Conservation (phyloP, 2,329 filamentous ascomycete genomes). For the Paecilomyces niveus region DNA sequence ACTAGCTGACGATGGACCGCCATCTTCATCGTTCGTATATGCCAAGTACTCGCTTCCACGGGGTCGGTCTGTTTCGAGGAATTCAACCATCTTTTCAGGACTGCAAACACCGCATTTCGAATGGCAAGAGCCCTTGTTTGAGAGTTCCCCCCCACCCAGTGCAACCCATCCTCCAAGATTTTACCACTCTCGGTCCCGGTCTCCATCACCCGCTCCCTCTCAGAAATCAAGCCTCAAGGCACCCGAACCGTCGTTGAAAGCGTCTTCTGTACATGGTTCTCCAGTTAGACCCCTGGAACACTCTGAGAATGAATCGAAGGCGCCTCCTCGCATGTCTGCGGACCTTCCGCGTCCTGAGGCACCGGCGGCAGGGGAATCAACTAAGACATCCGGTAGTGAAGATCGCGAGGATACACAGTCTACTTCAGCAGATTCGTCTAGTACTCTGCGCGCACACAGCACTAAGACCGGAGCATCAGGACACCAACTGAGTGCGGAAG, state of each 20-base stretch:
- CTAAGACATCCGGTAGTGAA: constrained; percentile 8
- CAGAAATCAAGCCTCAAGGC: constrained; percentile 11
- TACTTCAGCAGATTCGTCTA: constrained; percentile 56
- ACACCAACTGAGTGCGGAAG: constrained; percentile 51
- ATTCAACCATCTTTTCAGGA: constrained; percentile 54
- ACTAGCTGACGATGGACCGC: constrained; percentile 21
- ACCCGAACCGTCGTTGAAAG: constrained; percentile 21
- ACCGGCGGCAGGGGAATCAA: constrained; percentile 3
- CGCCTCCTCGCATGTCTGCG: neutral
- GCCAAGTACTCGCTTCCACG: constrained; percentile 77
- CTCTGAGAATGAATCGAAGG: constrained; percentile 2
- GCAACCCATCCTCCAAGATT: constrained; percentile 12
- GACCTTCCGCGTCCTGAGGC: constrained; percentile 3
- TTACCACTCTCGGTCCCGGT: constrained; percentile 22
- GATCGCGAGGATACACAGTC: constrained; percentile 40
- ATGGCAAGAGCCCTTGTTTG: constrained; percentile 54
- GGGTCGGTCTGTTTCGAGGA: constrained; percentile 69
- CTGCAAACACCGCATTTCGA: constrained; percentile 50
- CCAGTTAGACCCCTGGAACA: constrained; percentile 1
- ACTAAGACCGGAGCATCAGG: constrained; percentile 20
- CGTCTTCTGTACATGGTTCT: constrained; percentile 11
- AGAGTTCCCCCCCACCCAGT: constrained; percentile 28
- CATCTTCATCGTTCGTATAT: constrained; percentile 72
- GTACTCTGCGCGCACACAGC: constrained; percentile 47
- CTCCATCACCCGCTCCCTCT: constrained; percentile 18